These are phyloP conservation scores for Trichoderma pleuroti DNA, from an alignment of 2,329 filamentous ascomycete genomes.

Conservation along the genomic window DNA sequence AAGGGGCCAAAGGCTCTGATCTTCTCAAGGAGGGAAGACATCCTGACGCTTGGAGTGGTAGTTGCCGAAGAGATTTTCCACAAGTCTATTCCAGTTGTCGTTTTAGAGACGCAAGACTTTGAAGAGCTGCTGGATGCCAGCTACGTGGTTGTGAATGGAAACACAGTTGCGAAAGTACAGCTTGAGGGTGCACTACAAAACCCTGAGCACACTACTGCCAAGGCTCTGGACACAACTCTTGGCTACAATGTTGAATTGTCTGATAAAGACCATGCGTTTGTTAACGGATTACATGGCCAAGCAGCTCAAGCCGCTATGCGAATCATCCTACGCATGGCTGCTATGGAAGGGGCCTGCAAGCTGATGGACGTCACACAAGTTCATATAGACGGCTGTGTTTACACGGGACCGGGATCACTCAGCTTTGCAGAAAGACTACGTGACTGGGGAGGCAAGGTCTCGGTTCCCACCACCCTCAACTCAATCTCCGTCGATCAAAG, in stretches of 20 bases:
- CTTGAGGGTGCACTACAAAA: background rate
- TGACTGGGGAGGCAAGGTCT: slow-evolving; percentile 33
- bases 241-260: slow-evolving; percentile 5
- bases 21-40: slow-evolving; percentile 41
- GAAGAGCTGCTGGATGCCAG: background rate
- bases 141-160: background rate
- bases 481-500: slow-evolving; percentile 42
- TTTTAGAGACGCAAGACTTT: slow-evolving; percentile 24
- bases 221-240: background rate
- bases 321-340: slow-evolving; percentile 37
- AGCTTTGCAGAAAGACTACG: slow-evolving; percentile 36
- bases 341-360: slow-evolving; percentile 31
- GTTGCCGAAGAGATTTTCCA: slow-evolving; percentile 40
- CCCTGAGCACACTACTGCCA: background rate
- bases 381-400: slow-evolving; percentile 43
- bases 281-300: slow-evolving; percentile 32
- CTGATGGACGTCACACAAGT: slow-evolving; percentile 39
- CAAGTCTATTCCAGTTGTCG: slow-evolving; percentile 39
- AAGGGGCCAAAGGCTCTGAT: slow-evolving; percentile 39
- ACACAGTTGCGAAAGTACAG: background rate
- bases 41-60: slow-evolving; percentile 44
- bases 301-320: slow-evolving; percentile 37
- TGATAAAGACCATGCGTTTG: slow-evolving; percentile 25
- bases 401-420: slow-evolving; percentile 39
- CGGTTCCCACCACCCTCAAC: slow-evolving; percentile 40